Evolutionary conservation across 2,329 filamentous ascomycete species (phyloP).

Genomic region (Aspergillus ochraceus): DNA sequence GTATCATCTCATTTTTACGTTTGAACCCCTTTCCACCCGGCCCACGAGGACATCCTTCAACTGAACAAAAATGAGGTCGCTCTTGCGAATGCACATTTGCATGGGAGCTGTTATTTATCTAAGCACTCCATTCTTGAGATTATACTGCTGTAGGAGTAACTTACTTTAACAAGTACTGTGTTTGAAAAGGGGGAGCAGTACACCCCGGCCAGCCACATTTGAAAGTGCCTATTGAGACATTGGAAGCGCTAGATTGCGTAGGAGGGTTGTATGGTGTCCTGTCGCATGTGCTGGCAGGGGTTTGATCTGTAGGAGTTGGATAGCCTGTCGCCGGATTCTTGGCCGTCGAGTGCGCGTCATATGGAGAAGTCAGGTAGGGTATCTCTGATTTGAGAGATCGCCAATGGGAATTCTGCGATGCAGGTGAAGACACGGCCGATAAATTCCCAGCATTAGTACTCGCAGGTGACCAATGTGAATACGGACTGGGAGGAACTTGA

Average conservation of each 20-base stretch:
- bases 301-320: constrained; percentile 42
- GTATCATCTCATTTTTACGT: constrained; percentile 69
- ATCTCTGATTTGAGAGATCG: constrained; percentile 29
- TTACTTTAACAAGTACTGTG: constrained; percentile 65
- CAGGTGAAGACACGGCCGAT: constrained; percentile 37
- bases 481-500: constrained; percentile 36
- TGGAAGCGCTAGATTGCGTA: constrained; percentile 24
- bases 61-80: constrained; percentile 64
- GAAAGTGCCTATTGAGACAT: constrained; percentile 36
- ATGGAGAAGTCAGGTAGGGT: constrained; percentile 27
- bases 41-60: constrained; percentile 57
- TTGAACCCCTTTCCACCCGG: constrained; percentile 68
- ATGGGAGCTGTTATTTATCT: constrained; percentile 43
- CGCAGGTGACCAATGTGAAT: constrained; percentile 39
- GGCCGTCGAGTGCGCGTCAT: constrained; percentile 30
- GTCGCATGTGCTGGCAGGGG: constrained; percentile 22
- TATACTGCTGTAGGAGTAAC: constrained; percentile 21
- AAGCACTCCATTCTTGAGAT: neutral
- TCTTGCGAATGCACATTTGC: constrained; percentile 63
- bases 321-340: constrained; percentile 40
- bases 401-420: constrained; percentile 32
- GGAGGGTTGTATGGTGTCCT: constrained; percentile 21
- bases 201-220: constrained; percentile 59
- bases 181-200: constrained; percentile 61
- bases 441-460: constrained; percentile 33